Conservation (phyloP, 306 rosid genomes). For the Dryas octopetala region DNA sequence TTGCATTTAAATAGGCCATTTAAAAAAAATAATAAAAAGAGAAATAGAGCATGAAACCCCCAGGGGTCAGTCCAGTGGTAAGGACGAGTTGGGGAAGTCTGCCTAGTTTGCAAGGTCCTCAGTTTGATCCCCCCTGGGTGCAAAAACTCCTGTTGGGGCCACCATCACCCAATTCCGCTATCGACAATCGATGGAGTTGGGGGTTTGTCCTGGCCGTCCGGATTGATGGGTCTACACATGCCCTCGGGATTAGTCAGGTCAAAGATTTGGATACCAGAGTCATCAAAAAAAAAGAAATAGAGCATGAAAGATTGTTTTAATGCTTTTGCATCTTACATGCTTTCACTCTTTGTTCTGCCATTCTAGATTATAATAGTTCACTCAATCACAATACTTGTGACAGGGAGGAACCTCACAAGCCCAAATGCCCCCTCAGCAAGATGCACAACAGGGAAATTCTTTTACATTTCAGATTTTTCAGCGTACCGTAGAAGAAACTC, state of each 20-base stretch:
- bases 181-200: too few species aligned
- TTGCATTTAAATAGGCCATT: slow-evolving; percentile 16
- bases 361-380: slow-evolving; percentile 7
- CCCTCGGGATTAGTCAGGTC: too few species aligned
- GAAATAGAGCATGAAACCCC: too few species aligned
- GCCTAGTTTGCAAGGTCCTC: too few species aligned
- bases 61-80: too few species aligned
- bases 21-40: neutral
- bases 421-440: slow-evolving; percentile 59
- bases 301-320: neutral
- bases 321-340: neutral
- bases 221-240: too few species aligned
- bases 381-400: slow-evolving; percentile 28
- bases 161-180: too few species aligned
- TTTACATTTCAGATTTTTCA: slow-evolving; percentile 94
- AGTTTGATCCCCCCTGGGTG: too few species aligned
- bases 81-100: too few species aligned
- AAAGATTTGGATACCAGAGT: too few species aligned
- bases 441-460: slow-evolving; percentile 73
- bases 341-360: slow-evolving; percentile 3
- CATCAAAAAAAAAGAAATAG: neutral
- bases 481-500: slow-evolving; percentile 84
- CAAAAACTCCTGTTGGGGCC: too few species aligned
- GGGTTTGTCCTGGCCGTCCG: too few species aligned
- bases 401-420: slow-evolving; percentile 67